Base-by-base conservation (phyloP, 179 eudicot genomes). In the Vitellaria paradoxa region DNA sequence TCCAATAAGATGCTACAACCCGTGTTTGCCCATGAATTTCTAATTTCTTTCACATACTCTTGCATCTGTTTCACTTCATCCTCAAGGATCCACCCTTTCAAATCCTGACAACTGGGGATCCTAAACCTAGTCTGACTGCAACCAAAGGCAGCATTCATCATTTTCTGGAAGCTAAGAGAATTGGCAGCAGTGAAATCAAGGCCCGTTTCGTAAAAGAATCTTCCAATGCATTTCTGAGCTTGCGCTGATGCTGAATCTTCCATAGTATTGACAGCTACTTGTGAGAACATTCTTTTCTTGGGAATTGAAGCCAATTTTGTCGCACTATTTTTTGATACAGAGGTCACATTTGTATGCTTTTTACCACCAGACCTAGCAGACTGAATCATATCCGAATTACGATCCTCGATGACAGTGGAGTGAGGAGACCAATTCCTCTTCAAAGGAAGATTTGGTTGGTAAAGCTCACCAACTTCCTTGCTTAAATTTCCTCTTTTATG, bases 1-100 rank as follows among this genome's bases (percentile, higher is more conserved):
- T 87, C 90, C 23, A 85, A 26, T 56, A 87, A 53, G 20, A 87
- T 50, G 53, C 84, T 85, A 40, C 90, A 87, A 1, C 87, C 86
- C 1, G 83, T 80, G 2, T 60, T 66, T 37, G 68, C 40, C 88
- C 90, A 87, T 21, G 85, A 76, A 42, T 52, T 65, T 65, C 61
- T 79, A 17, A 76, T 76, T 7, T 77, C 77, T 6, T 77, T 64
- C 15, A 83, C 85, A 23, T 77, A 63, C 15, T 40, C 37, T 13
- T 46, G 70, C 59, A 78, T 77, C 42, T 76, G 78, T n/a, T 61
- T 49, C 66, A 81, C 60, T 12, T 57, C 77, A 59, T 71, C 71
- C 15, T 52, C 5, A 40, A 87, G 65, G 13, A 83, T 81, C 65
- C 69, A 53, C 26, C 80, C 84, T 26, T 56, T 73, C 49, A 85